Percentiles rank a stretch among this genome's conserved stretches.
phyloP scores from a whole-genome alignment of 805 yeast genomes.

The Saccharomycopsis babjevae region DNA sequence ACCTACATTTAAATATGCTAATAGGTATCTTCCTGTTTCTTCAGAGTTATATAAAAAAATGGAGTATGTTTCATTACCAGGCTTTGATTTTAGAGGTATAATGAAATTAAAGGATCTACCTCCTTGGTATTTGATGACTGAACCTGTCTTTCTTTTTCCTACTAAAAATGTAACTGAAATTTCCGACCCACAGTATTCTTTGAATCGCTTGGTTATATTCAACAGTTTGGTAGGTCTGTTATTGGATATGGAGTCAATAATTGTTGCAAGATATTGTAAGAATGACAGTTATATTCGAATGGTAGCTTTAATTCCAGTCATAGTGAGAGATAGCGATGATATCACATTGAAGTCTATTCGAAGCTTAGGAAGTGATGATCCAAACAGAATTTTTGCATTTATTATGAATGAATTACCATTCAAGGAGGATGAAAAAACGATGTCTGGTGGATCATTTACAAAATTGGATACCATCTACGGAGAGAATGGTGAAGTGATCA shows the following conservation, averaged over 20 bases:
- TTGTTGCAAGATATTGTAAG: conserved; percentile 57
- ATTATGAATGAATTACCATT: conserved; percentile 53
- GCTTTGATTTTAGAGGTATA: conserved; percentile 60
- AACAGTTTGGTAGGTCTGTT: conserved; percentile 39
- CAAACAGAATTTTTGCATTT: conserved; percentile 30
- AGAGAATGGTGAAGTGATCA: conserved; percentile 23
- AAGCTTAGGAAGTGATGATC: conserved; percentile 15
- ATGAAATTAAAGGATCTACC: conserved; percentile 38
- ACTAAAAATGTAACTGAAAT: not conserved
- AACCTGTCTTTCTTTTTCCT: conserved; percentile 46
- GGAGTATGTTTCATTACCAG: conserved; percentile 36
- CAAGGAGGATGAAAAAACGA: conserved; percentile 61
- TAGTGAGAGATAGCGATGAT: conserved; percentile 21
- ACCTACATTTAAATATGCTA: conserved; percentile 62
- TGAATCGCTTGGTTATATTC: not conserved
- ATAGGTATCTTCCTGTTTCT: conserved; percentile 44
- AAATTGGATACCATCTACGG: conserved; percentile 28
- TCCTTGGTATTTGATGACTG: conserved; percentile 48
- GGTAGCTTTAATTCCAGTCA: conserved; percentile 47
- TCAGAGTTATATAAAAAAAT: conserved; percentile 35
- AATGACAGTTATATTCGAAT: conserved; percentile 35
- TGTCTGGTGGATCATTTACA: conserved; percentile 33
- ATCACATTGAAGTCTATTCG: conserved; percentile 1
- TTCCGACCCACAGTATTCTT: not conserved
- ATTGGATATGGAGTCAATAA: conserved; percentile 35